Base-by-base conservation (phyloP, 2,329 filamentous ascomycete genomes). In the Tolypocladium endophyticum region DNA sequence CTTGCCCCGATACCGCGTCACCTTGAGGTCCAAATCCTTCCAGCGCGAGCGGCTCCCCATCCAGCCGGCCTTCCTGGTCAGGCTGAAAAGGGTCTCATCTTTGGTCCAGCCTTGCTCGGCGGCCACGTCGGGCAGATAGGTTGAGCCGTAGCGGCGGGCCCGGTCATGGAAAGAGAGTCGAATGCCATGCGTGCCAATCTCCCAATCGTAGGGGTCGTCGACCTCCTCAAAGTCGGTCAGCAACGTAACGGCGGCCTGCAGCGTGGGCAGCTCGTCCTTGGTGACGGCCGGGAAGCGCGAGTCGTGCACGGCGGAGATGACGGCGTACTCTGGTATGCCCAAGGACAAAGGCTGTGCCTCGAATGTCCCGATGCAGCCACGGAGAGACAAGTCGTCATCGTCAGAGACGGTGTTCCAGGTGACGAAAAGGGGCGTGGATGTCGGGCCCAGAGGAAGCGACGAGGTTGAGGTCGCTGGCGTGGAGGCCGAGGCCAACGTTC, bases 51-150 rank as follows among this genome's bases (percentile, higher is more conserved):
- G 84, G 81, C 87, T 90, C 1, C 91, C 92, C 60, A 81, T 82
- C 92, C 92, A 99, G 1, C 94, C 94, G 0, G 92, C 92, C 80
- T 99, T 99, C 61, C 90, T 82, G 87, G 97, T 94, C 70, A 97
- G 76, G 73, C 90, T 95, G 58, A 92, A 81, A 3, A 99, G 74
- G 0, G 93, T 90, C 79, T 97, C 90, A 71, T 97, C 92, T 74
- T 94, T 92, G 14, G 83, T 90, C 94, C 94, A 99, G 20, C 90
- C 92, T 72, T 97, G 94, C 78, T 99, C 94, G 1, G 83, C 78
- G 12, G 93, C 89, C 7, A 99, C 92, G 70, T 97, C 90, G 0
- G 94, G 94, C 18, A 99, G 81, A 69, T 97, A 99, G 0, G 94
- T 97, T 0, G 91, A 84, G 20, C 92, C 90, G 70, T 90, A 91